Conservation (phyloP, 2,329 filamentous ascomycete species). For the Venturia aucupariae region DNA sequence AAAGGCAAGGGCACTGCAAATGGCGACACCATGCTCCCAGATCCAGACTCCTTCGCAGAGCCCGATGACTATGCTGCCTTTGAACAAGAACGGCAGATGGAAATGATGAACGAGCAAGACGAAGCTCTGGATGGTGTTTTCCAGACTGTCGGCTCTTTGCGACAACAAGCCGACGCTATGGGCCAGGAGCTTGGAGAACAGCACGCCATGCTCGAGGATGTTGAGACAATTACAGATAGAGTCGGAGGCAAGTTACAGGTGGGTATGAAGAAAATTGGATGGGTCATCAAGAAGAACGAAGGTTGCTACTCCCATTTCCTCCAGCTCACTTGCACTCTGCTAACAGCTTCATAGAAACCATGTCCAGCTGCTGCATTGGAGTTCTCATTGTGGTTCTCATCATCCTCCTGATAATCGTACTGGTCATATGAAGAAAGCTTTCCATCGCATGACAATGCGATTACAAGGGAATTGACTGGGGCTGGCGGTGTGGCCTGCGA, state of each 20-base stretch:
- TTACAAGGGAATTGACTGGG: conserved; percentile 17
- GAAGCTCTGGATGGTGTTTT: conserved; percentile 88
- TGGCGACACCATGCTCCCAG: conserved; percentile 44
- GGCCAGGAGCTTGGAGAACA: conserved; percentile 94
- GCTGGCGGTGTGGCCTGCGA: too few species aligned
- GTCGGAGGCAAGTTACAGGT: conserved; percentile 78
- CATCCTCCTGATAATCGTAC: conserved; percentile 70
- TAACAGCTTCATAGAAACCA: conserved; percentile 41
- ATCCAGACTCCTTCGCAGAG: conserved; percentile 48
- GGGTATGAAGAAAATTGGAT: conserved; percentile 76
- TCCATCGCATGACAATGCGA: background rate
- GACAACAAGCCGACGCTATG: conserved; percentile 91
- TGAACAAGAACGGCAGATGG: conserved; percentile 81
- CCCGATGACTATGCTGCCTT: conserved; percentile 63
- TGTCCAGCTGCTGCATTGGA: conserved; percentile 84
- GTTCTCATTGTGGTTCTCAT: conserved; percentile 83
- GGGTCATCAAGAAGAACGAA: conserved; percentile 83
- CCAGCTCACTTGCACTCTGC: background rate
- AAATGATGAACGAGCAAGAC: conserved; percentile 94
- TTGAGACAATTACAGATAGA: conserved; percentile 76
- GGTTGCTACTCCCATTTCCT: conserved; percentile 44
- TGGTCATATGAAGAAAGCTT: conserved; percentile 46
- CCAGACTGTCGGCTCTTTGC: conserved; percentile 80
- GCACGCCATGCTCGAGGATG: conserved; percentile 74
- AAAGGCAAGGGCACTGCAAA: conserved; percentile 28